Evolutionary conservation across 257 asterid genomes (phyloP).

Genomic region (Misopates orontium): DNA sequence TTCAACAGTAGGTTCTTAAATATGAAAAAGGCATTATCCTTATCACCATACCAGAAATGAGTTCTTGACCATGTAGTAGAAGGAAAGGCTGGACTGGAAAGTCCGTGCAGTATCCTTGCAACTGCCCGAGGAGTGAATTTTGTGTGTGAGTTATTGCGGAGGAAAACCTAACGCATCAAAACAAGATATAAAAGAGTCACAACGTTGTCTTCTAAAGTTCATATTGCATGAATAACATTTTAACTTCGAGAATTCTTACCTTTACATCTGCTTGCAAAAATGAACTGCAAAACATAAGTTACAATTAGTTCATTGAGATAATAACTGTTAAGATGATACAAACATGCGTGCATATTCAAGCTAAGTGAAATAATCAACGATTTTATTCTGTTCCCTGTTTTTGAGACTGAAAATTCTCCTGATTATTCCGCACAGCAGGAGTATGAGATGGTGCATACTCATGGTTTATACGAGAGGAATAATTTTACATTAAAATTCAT

Average conservation of each 20-base stretch:
- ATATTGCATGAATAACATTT: neutral
- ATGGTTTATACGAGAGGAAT: neutral
- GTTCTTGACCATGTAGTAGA: conserved; percentile 85
- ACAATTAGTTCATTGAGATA: conserved; percentile 33
- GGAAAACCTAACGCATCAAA: conserved; percentile 66
- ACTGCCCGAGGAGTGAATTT: conserved; percentile 91
- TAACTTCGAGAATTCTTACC: conserved; percentile 37
- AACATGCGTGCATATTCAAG: conserved; percentile 5
- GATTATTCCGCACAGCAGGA: neutral
- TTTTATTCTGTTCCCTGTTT: no score
- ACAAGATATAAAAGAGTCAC: conserved; percentile 29
- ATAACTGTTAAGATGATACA: neutral
- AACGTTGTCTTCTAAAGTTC: neutral
- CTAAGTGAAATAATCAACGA: no score
- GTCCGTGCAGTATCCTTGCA: conserved; percentile 91
- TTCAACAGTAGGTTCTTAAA: neutral
- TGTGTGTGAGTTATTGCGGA: conserved; percentile 75
- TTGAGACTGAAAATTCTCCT: no score
- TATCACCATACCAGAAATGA: conserved; percentile 99
- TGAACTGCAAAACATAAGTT: conserved; percentile 55
- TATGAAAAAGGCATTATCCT: no score
- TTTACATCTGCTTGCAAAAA: conserved; percentile 86
- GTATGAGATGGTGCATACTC: neutral
- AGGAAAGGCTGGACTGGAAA: conserved; percentile 88
- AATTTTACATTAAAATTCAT: no score